Percentiles rank a stretch among this genome's conserved stretches.
These are phyloP conservation scores for Phytophthora aleatoria DNA, from an alignment of 352 stramenopile genomes.

Conservation along the genomic window DNA sequence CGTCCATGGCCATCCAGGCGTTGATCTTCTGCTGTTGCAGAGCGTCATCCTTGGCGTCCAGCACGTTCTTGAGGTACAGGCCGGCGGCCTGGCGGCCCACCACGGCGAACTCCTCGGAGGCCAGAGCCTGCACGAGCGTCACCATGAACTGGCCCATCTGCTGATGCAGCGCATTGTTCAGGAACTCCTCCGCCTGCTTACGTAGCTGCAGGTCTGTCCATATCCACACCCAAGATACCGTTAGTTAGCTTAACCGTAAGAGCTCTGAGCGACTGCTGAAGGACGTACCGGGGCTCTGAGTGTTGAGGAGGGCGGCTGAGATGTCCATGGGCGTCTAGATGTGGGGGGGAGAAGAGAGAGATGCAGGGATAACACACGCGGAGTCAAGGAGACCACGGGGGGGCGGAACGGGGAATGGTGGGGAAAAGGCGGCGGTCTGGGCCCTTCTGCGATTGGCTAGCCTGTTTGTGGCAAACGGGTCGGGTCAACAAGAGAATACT, in stretches of 20 bases:
- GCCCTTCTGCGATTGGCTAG: conserved; percentile 7
- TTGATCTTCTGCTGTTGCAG: conserved; percentile 83
- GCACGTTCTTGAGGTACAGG: conserved; percentile 88
- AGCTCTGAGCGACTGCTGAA: neutral
- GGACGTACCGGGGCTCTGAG: conserved; percentile 68
- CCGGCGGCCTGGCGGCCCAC: conserved; percentile 78
- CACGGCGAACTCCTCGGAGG: conserved; percentile 76
- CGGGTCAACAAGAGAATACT: neutral
- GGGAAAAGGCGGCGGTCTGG: conserved; percentile 36
- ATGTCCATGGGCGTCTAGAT: conserved; percentile 71
- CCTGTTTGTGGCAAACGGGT: neutral
- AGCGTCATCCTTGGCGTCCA: conserved; percentile 84
- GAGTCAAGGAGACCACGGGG: conserved; percentile 7
- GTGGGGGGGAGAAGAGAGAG: conserved; percentile 4
- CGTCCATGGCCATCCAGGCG: conserved; percentile 80
- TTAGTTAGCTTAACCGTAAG: conserved; percentile 6
- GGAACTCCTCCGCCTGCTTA: conserved; percentile 82
- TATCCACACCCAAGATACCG: conserved; percentile 14
- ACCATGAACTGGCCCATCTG: conserved; percentile 88
- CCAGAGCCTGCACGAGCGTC: conserved; percentile 80
- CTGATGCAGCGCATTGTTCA: conserved; percentile 80
- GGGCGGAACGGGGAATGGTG: conserved; percentile 36
- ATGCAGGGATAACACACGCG: conserved; percentile 8
- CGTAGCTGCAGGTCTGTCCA: conserved; percentile 64
- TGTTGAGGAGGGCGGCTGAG: conserved; percentile 78